Evolutionary conservation across 805 yeast genomes (phyloP).

Genomic region (Myxozyma neotropica): DNA sequence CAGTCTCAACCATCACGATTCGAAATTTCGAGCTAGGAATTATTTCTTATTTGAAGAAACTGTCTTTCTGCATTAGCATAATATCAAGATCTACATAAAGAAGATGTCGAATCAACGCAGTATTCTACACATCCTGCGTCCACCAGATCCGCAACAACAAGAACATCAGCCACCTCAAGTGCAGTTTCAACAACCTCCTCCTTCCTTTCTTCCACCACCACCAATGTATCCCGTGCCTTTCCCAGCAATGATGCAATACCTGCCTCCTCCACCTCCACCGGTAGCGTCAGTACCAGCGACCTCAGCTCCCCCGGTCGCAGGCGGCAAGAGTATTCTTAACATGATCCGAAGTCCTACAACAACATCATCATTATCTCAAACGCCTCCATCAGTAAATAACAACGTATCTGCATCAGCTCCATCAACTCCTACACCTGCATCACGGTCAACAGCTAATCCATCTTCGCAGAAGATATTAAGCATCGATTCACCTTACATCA

Average conservation of each 20-base stretch:
- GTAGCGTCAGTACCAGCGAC: not conserved
- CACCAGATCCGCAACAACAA: not conserved
- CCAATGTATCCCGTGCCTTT: not conserved
- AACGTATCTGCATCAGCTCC: too few relatives aligned
- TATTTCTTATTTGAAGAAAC: not conserved
- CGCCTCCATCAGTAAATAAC: too few relatives aligned
- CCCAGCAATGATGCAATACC: not conserved
- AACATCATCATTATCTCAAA: not conserved
- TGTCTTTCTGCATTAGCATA: not conserved
- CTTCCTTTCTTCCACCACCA: too few relatives aligned
- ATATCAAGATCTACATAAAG: too few relatives aligned
- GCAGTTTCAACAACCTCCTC: not conserved
- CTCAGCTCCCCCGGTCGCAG: not conserved
- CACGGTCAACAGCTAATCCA: not conserved
- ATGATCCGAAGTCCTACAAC: not conserved
- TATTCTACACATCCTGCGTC: constrained; percentile 19
- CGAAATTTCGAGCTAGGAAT: not conserved
- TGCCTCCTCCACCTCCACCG: not conserved
- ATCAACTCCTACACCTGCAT: not conserved
- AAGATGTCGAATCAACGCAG: constrained; percentile 12
- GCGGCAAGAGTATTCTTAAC: constrained; percentile 8
- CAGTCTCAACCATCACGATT: not conserved
- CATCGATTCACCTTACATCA: not conserved
- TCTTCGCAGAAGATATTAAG: not conserved
- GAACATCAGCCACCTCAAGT: not conserved